These are phyloP conservation scores for Acanthamoeba triangularis DNA, from an alignment of 208 protist species.

Conservation along the genomic window DNA sequence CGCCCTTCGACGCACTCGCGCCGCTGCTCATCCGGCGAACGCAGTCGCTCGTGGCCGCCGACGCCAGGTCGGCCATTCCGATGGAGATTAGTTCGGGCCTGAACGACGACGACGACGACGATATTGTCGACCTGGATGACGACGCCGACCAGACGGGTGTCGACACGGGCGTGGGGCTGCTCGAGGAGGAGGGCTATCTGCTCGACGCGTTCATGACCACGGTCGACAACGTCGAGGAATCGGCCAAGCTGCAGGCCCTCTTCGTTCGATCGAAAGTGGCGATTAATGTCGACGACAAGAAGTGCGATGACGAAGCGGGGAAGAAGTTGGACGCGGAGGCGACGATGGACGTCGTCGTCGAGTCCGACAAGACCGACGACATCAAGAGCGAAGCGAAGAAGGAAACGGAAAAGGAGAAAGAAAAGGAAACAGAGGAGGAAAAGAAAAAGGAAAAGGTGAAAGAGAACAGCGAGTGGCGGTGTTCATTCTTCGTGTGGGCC, in stretches of 20 bases:
- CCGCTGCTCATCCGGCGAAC: neutral
- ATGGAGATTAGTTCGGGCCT: neutral
- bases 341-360: neutral
- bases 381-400: neutral
- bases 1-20: neutral
- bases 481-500: neutral
- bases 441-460: neutral
- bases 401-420: neutral
- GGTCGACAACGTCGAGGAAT: neutral
- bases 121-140: neutral
- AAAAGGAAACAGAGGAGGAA: neutral
- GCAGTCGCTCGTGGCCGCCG: neutral
- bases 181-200: slow-evolving; percentile 9
- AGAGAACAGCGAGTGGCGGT: neutral
- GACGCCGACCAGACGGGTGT: neutral
- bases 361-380: neutral
- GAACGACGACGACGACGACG: neutral
- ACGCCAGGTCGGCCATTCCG: neutral
- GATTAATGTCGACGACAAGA: neutral
- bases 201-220: slow-evolving; percentile 12
- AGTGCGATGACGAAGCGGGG: neutral
- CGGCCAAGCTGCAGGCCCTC: slow-evolving; percentile 18
- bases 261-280: neutral
- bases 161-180: neutral
- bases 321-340: neutral